phyloP scores from a whole-genome alignment of 1,284 basidiomycete species.

The Boletus mariae region DNA sequence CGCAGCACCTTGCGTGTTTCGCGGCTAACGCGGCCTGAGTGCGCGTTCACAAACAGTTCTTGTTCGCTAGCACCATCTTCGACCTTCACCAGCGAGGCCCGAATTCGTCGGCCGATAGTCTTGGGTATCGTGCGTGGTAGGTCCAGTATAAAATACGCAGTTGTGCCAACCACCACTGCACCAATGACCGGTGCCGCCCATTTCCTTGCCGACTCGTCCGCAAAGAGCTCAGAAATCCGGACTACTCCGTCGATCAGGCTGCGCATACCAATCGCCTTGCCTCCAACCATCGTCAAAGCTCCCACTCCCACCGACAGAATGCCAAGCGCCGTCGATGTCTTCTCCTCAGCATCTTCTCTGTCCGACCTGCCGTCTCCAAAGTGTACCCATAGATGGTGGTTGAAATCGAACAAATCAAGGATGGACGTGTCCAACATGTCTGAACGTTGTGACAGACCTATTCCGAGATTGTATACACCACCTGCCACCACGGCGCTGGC shows the following conservation, averaged over 20 bases:
- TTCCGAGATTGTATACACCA: conserved; percentile 68
- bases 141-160: conserved; percentile 84
- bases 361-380: conserved; percentile 49
- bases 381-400: conserved; percentile 71
- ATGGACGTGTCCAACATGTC: conserved; percentile 73
- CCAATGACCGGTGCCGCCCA: conserved; percentile 89
- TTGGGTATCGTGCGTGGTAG: conserved; percentile 90
- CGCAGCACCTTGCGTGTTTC: conserved; percentile 95
- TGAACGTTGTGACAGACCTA: conserved; percentile 65
- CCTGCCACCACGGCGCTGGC: conserved; percentile 66
- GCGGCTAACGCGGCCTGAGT: conserved; percentile 70
- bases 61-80: conserved; percentile 39
- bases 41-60: conserved; percentile 61
- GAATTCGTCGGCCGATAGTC: conserved; percentile 82
- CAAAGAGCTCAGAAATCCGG: conserved; percentile 75
- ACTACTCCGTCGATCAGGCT: conserved; percentile 75
- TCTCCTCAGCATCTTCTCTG: conserved; percentile 45
- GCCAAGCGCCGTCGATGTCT: conserved; percentile 63
- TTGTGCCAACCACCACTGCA: conserved; percentile 69
- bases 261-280: conserved; percentile 74
- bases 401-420: conserved; percentile 86
- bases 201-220: conserved; percentile 77
- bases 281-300: conserved; percentile 84
- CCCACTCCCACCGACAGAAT: conserved; percentile 78
- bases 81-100: conserved; percentile 51